A percentile compares a stretch with the other conserved stretches of the same genome.
Evolutionary conservation across 371 early-diverging fungal genomes (phyloP).

Genomic region (Mucor indicus): DNA sequence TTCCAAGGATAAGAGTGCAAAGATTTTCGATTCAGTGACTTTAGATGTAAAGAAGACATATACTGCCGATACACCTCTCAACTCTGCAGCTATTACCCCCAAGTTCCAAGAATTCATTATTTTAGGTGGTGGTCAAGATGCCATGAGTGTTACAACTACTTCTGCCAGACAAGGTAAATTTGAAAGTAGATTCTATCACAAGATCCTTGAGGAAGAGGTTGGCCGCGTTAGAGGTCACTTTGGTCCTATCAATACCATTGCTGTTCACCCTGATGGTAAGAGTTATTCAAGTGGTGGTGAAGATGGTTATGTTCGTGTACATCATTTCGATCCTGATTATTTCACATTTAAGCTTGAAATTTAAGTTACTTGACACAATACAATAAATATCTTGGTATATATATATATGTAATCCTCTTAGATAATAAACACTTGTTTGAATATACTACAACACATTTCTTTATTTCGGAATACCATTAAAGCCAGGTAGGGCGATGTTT

Average conservation of each 20-base stretch:
- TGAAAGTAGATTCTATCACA: conserved; percentile 98
- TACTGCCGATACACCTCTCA: conserved; percentile 93
- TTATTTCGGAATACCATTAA: not conserved
- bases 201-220: conserved; percentile 94
- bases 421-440: not conserved
- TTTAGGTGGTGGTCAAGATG: conserved; percentile 83
- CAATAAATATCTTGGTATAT: too few relatives aligned
- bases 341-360: conserved; percentile 84
- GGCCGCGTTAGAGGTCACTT: conserved; percentile 99
- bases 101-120: conserved; percentile 75
- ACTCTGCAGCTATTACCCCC: conserved; percentile 94
- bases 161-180: conserved; percentile 95
- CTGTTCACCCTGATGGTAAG: conserved; percentile 94
- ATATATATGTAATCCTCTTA: not conserved
- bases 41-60: conserved; percentile 85
- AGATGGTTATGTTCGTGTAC: conserved; percentile 97
- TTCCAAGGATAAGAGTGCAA: conserved; percentile 94
- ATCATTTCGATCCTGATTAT: conserved; percentile 95
- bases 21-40: conserved; percentile 86
- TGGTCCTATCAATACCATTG: conserved; percentile 99
- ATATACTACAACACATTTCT: not conserved
- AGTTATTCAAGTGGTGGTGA: conserved; percentile 97
- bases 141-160: conserved; percentile 95
- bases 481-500: conserved; percentile 58
- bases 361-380: conserved; percentile 14